Evolutionary conservation across 164 flowering plant genomes (phyloP), one percentile per base, ranked within the genome.

Genomic region (Macadamia integrifolia): DNA sequence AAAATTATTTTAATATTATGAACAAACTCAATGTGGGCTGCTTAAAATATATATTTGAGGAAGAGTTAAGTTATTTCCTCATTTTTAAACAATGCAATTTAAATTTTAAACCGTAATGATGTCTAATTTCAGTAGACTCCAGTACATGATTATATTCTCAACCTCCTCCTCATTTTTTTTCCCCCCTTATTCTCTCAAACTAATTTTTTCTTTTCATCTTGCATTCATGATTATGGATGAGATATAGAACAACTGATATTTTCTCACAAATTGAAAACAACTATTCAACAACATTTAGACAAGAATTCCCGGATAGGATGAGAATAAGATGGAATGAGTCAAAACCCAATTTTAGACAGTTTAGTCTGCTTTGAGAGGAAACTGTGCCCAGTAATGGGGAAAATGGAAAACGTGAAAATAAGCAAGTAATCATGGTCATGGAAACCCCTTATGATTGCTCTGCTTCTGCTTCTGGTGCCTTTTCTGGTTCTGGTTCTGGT

Each of bases 381-480:
- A 53, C 57, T 17, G 18, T 23, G 30, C 2, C 29, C 3, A 46
- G 60, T 57, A 48, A 46, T 55, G 61, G n/a, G 31, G 62, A 61
- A 42, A 55, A 23, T 3, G 52, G 12, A 35, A 46, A 46, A 46
- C 50, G 13, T 46, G 50, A 46, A 46, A 46, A 46, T 46, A 46
- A 46, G 7, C 13, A 8, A 11, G 9, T 8, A 11, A 46, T 46
- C 1, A 46, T 35, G 40, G 40, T 35, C 40, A 68, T 44, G 6
- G 65, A n/a, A 42, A 14, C 31, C 1, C 3, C 42, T 32, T 53
- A 72, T 49, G 75, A 58, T 56, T 66, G 63, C 67, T 62, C 71
- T 29, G 67, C 58, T 58, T 72, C 61, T 61, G 57, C 44, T 61
- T 66, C 59, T 18, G 73, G 30, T 65, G 1, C 64, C 17, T 32